A percentile compares a stretch with the other conserved stretches of the same genome.
Evolutionary conservation across 768 basidiomycete genomes (phyloP).

Genomic region (Dioszegia crocea): DNA sequence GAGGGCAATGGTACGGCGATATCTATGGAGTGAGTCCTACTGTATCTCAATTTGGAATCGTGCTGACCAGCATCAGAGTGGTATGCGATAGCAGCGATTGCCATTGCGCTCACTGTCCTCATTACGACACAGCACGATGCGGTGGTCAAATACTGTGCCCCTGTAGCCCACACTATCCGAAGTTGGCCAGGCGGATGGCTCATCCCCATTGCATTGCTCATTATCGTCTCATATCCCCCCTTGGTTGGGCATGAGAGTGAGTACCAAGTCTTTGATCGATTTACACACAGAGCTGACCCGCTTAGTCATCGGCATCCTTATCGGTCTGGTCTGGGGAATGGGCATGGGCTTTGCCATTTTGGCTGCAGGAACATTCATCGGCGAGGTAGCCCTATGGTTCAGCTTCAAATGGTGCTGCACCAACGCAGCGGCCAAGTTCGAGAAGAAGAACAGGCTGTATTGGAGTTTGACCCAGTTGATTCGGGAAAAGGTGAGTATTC

Average conservation of each 20-base stretch:
- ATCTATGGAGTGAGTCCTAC: constrained; percentile 33
- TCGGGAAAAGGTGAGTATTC: constrained; percentile 36
- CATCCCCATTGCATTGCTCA: constrained; percentile 30
- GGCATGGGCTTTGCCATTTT: constrained; percentile 42
- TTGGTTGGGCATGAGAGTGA: constrained; percentile 40
- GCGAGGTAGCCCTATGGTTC: constrained; percentile 44
- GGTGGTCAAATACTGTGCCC: constrained; percentile 34
- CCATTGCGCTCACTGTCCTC: constrained; percentile 31
- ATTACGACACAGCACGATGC: constrained; percentile 37
- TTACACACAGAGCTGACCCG: neutral
- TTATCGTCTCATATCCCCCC: constrained; percentile 43
- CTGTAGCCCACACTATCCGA: constrained; percentile 26
- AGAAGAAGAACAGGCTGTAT: constrained; percentile 47
- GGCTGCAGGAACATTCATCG: constrained; percentile 45
- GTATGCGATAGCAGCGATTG: constrained; percentile 37
- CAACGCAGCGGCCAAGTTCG: constrained; percentile 44
- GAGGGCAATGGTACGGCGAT: constrained; percentile 18
- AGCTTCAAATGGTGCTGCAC: constrained; percentile 45
- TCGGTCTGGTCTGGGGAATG: constrained; percentile 41
- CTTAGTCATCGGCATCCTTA: constrained; percentile 40
- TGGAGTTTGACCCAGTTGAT: constrained; percentile 42
- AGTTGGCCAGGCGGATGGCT: constrained; percentile 44
- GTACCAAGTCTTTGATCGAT: neutral
- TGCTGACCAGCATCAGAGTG: constrained; percentile 27
- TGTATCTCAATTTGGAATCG: neutral